These are phyloP conservation scores for Pistacia integerrima DNA, from an alignment of 345 rosid species.

Conservation along the genomic window DNA sequence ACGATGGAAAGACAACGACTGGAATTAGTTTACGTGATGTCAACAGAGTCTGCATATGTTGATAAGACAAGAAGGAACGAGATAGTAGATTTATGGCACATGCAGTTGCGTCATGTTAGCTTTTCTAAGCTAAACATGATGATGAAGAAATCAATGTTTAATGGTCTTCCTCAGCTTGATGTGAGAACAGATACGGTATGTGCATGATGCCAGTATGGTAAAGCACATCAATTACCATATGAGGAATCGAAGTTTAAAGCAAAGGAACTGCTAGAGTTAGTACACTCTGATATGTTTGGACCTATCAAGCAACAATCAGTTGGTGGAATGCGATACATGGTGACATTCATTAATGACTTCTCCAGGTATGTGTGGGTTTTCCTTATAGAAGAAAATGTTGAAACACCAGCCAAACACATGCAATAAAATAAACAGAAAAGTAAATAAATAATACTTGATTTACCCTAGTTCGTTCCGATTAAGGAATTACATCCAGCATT, in stretches of 20 bases:
- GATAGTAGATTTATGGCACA: constrained; percentile 13
- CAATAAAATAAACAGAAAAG: no score
- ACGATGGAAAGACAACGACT: no score
- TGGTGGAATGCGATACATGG: constrained; percentile 8
- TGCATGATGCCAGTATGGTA: no score
- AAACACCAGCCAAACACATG: no score
- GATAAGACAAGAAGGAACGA: constrained; percentile 17
- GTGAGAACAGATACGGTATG: constrained; percentile 6
- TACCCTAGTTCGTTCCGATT: no score
- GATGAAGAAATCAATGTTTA: constrained; percentile 2
- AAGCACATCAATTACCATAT: no score
- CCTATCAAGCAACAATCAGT: not conserved
- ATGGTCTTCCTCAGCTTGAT: constrained; percentile 13
- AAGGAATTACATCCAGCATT: no score
- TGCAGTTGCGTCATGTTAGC: not conserved
- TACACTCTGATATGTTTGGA: constrained; percentile 22
- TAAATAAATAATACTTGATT: no score
- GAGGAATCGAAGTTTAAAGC: no score
- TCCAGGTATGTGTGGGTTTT: constrained; percentile 8
- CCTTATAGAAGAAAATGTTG: not conserved
- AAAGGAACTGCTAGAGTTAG: not conserved
- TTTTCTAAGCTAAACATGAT: constrained; percentile 8
- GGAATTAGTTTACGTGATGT: not conserved
- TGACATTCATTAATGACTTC: constrained; percentile 24
- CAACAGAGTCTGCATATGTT: not conserved